Evolutionary conservation across 805 yeast species (phyloP).

Genomic region (Ogataea neopini): DNA sequence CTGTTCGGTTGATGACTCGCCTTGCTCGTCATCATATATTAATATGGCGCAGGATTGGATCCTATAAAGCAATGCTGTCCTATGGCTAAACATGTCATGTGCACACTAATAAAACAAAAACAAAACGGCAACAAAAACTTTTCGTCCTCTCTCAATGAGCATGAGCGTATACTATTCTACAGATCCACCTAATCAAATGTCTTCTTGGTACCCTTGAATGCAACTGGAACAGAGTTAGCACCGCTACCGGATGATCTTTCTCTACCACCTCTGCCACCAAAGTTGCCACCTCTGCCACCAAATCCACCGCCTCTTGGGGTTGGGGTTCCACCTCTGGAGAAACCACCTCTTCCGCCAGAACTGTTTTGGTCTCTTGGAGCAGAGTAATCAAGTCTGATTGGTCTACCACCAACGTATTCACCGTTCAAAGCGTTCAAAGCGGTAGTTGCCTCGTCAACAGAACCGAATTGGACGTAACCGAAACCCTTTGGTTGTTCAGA

Average conservation of each 20-base stretch:
- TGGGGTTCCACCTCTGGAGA: constrained; percentile 40
- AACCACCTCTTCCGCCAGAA: constrained; percentile 25
- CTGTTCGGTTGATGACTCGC: not conserved
- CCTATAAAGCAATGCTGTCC: not conserved
- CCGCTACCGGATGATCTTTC: constrained; percentile 55
- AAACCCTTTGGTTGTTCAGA: constrained; percentile 99
- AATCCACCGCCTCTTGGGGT: constrained; percentile 44
- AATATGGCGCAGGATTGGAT: not conserved
- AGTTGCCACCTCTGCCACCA: constrained; percentile 38
- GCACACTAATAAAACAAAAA: constrained; percentile 1
- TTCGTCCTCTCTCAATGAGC: constrained; percentile 2
- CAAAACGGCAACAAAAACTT: constrained; percentile 3
- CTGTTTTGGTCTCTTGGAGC: constrained; percentile 62
- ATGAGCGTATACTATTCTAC: constrained; percentile 8
- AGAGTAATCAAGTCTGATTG: constrained; percentile 92
- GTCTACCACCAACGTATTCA: constrained; percentile 84
- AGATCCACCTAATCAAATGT: constrained; percentile 61
- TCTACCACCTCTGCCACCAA: constrained; percentile 34
- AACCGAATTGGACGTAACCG: constrained; percentile 92
- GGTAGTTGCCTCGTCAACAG: constrained; percentile 85
- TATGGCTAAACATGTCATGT: not conserved
- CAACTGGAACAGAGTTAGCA: constrained; percentile 66
- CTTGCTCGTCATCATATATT: not conserved
- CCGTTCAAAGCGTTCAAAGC: constrained; percentile 90
- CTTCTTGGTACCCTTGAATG: constrained; percentile 82